Base-by-base conservation (phyloP, 2,329 filamentous ascomycete species). In the Delphinella strobiligena region DNA sequence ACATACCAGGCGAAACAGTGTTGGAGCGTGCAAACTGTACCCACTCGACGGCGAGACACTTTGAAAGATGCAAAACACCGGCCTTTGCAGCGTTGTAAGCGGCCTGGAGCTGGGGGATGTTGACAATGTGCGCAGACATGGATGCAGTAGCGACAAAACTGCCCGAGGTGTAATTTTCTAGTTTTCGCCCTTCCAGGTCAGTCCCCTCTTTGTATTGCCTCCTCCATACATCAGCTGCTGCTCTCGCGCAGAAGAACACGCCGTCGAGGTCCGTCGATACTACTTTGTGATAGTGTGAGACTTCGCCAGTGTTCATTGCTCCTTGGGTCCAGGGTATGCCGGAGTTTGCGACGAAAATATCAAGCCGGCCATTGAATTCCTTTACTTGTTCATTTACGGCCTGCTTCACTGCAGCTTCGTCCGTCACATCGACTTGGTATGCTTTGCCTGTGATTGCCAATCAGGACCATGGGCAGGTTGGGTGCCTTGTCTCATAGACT, bases 261-360 rank as follows among this genome's bases (percentile, higher is more conserved):
- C 81, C 80, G 56, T 85, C 80, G 11, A 89, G 61, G 58, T 91
- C 82, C 36, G 81, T 80, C 34, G 68, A 63, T 48, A 86, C 68
- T 30, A 89, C 79, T 45, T 76, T 72, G 36, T 69, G 69, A 62
- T 82, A 83, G 51, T 75, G 72, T 14, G 75, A 70, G 14, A 78
- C 54, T 4, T 73, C 63, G 17, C 77, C 80, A 45, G 83, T 77
- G 27, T 84, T 66, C 54, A 81, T 75, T 7, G 76, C 56, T 0
- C 80, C 79, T 43, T 83, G 68, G 2, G 72, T 78, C 81, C 81
- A 88, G 1, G 78, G 71, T 38, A 87, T 78, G 37, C 82, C 82
- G 11, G 79, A 78, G 55, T 91, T 89, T 49, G 83, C 82, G 33
- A 88, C 74, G 51, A 89, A 86, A 48, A 86, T 68, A 51, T 88